A percentile compares a stretch with the other conserved stretches of the same genome.
Evolutionary conservation across 2,329 filamentous ascomycete genomes (phyloP).

Genomic region (Neospermospora avenae): DNA sequence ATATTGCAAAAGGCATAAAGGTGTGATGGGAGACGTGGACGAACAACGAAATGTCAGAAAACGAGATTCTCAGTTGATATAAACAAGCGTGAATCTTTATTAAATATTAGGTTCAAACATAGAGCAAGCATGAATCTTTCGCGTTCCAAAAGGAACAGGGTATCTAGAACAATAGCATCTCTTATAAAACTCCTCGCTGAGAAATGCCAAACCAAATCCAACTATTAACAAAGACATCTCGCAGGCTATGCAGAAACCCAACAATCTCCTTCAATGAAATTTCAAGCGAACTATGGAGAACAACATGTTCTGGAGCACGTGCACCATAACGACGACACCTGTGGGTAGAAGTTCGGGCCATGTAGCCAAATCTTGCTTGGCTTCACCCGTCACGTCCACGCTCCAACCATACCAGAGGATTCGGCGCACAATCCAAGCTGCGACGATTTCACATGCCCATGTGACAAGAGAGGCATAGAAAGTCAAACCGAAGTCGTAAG

Average conservation of each 20-base stretch:
- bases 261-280: constrained; percentile 40
- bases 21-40: too few relatives aligned
- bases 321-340: constrained; percentile 61
- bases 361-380: constrained; percentile 59
- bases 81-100: background rate
- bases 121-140: background rate
- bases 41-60: background rate
- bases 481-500: constrained; percentile 61
- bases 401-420: constrained; percentile 57
- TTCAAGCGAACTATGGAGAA: constrained; percentile 65
- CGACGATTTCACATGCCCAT: constrained; percentile 64
- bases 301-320: constrained; percentile 70
- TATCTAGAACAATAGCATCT: background rate
- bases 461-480: constrained; percentile 62
- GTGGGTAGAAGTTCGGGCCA: constrained; percentile 68
- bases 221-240: background rate
- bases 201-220: constrained; percentile 6
- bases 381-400: constrained; percentile 62
- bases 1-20: too few relatives aligned
- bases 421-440: constrained; percentile 56
- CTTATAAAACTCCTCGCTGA: constrained; percentile 4
- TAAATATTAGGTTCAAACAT: background rate
- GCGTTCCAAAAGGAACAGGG: constrained; percentile 1
- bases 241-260: constrained; percentile 5
- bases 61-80: background rate